Evolutionary conservation across 208 protist species (phyloP).

Genomic region (Angomonas deanei): DNA sequence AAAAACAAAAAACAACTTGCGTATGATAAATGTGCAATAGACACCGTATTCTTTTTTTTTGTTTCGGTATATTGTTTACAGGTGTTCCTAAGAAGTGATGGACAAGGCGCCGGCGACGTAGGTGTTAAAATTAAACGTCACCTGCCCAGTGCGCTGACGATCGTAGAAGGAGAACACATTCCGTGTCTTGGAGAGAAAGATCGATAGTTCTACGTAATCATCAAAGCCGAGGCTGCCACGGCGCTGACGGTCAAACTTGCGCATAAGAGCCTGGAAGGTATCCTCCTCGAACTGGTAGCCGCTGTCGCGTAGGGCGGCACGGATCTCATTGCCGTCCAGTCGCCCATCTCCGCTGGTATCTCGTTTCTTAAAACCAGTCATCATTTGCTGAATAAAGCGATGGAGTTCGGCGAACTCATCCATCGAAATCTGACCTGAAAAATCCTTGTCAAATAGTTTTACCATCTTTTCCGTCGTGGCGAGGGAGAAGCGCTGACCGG

Average conservation of each 20-base stretch:
- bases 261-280: constrained; percentile 67
- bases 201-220: constrained; percentile 73
- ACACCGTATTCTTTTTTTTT: no score
- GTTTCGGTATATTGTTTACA: not conserved
- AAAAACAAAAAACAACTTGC: no score
- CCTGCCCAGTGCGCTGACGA: constrained; percentile 30
- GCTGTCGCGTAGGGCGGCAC: constrained; percentile 27
- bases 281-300: constrained; percentile 44
- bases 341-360: constrained; percentile 33
- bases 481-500: constrained; percentile 54
- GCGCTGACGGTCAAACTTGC: constrained; percentile 58
- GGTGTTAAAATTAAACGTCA: constrained; percentile 52
- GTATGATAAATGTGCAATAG: no score
- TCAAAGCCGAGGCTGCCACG: constrained; percentile 58
- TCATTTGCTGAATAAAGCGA: constrained; percentile 54
- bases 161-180: constrained; percentile 55
- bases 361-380: constrained; percentile 42
- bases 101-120: constrained; percentile 33
- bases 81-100: constrained; percentile 27
- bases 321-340: constrained; percentile 48
- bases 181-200: constrained; percentile 47
- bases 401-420: constrained; percentile 63
- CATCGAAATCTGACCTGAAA: constrained; percentile 47
- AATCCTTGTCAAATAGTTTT: constrained; percentile 61
- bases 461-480: constrained; percentile 66